These are phyloP conservation scores for Inonotus obliquus DNA, from an alignment of 1,284 basidiomycete species.

Conservation along the genomic window DNA sequence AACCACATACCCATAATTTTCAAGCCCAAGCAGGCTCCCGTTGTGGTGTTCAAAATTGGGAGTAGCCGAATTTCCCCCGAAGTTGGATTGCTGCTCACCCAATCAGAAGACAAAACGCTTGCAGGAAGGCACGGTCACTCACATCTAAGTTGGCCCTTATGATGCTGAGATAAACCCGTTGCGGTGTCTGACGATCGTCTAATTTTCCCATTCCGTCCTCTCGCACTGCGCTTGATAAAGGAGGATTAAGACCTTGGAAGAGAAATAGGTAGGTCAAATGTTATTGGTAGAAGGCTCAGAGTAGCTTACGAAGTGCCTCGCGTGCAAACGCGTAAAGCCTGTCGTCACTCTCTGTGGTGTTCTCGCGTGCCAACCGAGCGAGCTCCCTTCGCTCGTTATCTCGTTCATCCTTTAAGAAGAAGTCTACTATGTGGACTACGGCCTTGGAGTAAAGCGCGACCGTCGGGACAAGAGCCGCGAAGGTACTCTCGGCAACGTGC, in stretches of 20 bases:
- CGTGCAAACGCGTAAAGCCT: constrained; percentile 43
- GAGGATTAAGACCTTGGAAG: constrained; percentile 23
- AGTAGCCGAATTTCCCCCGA: constrained; percentile 17
- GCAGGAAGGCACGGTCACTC: constrained; percentile 19
- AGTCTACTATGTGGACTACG: constrained; percentile 56
- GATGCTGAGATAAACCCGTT: constrained; percentile 36
- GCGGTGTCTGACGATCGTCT: constrained; percentile 27
- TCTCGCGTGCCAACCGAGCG: constrained; percentile 29
- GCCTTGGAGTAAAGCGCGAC: constrained; percentile 50
- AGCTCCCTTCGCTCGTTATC: constrained; percentile 40
- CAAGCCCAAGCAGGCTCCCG: constrained; percentile 25
- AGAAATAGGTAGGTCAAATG: background rate
- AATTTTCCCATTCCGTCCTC: constrained; percentile 31
- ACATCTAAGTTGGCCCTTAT: constrained; percentile 41
- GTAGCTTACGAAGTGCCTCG: constrained; percentile 32
- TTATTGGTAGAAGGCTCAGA: background rate
- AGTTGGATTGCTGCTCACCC: constrained; percentile 28
- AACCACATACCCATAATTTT: constrained; percentile 35
- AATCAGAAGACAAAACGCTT: constrained; percentile 23
- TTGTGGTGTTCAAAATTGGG: background rate
- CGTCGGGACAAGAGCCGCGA: constrained; percentile 47
- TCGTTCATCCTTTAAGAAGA: constrained; percentile 48
- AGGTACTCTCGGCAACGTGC: constrained; percentile 36
- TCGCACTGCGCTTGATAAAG: constrained; percentile 35
- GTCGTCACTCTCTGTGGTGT: constrained; percentile 25